A percentile compares a stretch with the other conserved stretches of the same genome.
These are phyloP conservation scores for Penicillium waksmanii DNA, from an alignment of 495 filamentous ascomycete species.

Conservation along the genomic window DNA sequence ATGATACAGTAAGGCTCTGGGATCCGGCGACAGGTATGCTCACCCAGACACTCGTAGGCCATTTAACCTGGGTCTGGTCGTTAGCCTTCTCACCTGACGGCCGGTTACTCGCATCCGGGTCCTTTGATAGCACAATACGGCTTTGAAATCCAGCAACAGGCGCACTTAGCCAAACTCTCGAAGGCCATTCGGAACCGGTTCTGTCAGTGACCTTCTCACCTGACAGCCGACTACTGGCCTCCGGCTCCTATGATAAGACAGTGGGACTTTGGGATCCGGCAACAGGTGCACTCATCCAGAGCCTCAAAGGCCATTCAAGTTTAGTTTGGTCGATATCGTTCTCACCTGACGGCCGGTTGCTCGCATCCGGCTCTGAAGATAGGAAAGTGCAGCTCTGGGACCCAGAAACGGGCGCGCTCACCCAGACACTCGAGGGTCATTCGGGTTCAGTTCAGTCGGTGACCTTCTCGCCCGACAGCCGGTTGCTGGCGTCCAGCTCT, in stretches of 20 bases:
- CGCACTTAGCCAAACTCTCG: slow-evolving; percentile 12
- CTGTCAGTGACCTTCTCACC: slow-evolving; percentile 23
- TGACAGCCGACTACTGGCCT: slow-evolving; percentile 19
- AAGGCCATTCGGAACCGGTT: slow-evolving; percentile 11
- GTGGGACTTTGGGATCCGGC: slow-evolving; percentile 31
- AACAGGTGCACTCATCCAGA: slow-evolving; percentile 13
- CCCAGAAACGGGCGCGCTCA: too few relatives aligned
- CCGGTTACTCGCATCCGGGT: slow-evolving; percentile 20
- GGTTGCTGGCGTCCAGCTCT: too few relatives aligned
- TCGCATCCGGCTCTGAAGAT: slow-evolving; percentile 34
- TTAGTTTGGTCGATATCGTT: slow-evolving; percentile 29
- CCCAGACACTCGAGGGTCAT: too few relatives aligned
- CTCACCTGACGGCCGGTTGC: slow-evolving; percentile 31
- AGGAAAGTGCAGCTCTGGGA: too few relatives aligned
- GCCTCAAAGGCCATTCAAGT: slow-evolving; percentile 23
- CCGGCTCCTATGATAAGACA: slow-evolving; percentile 22
- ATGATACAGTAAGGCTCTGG: slow-evolving; percentile 35
- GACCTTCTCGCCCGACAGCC: too few relatives aligned
- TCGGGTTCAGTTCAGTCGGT: too few relatives aligned
- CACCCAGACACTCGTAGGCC: slow-evolving; percentile 14
- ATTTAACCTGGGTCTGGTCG: slow-evolving; percentile 11
- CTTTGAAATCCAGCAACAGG: slow-evolving; percentile 29
- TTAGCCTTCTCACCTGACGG: slow-evolving; percentile 30
- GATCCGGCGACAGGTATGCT: slow-evolving; percentile 14
- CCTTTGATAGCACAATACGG: slow-evolving; percentile 20